phyloP scores from a whole-genome alignment of 1,284 basidiomycete genomes.

The Cryptococcus sp. region DNA sequence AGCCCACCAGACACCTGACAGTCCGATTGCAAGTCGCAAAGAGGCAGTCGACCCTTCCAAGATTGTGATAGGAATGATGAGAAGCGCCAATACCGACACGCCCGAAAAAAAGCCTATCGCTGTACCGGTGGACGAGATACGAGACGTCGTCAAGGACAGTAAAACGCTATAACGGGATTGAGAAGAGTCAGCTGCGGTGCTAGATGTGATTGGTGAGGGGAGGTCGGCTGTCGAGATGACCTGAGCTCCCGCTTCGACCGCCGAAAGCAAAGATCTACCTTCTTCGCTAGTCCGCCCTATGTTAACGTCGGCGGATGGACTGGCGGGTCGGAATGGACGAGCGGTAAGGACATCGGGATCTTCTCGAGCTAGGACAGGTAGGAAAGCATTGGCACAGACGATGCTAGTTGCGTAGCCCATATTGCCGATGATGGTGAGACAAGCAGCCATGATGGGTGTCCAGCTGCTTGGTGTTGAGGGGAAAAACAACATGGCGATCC shows the following conservation, averaged over 20 bases:
- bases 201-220: slow-evolving; percentile 9
- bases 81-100: slow-evolving; percentile 65
- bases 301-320: slow-evolving; percentile 4
- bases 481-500: slow-evolving; percentile 65
- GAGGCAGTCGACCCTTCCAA: slow-evolving; percentile 65
- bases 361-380: slow-evolving; percentile 66
- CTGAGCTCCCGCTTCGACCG: background rate
- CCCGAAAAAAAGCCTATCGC: slow-evolving; percentile 70
- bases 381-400: slow-evolving; percentile 84
- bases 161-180: slow-evolving; percentile 21
- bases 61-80: slow-evolving; percentile 65
- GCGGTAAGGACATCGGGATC: slow-evolving; percentile 54
- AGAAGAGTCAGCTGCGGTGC: slow-evolving; percentile 11
- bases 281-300: background rate
- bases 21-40: slow-evolving; percentile 68
- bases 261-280: background rate
- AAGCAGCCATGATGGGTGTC: slow-evolving; percentile 54
- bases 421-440: slow-evolving; percentile 68
- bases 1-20: slow-evolving; percentile 80
- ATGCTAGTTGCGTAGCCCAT: slow-evolving; percentile 74
- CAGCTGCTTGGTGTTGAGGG: slow-evolving; percentile 64
- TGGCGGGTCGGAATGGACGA: background rate
- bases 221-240: background rate
- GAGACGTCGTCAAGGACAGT: slow-evolving; percentile 64
- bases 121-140: slow-evolving; percentile 73